These are phyloP conservation scores for Diplodia scrobiculata DNA, from an alignment of 2,329 filamentous ascomycete genomes.

Conservation along the genomic window DNA sequence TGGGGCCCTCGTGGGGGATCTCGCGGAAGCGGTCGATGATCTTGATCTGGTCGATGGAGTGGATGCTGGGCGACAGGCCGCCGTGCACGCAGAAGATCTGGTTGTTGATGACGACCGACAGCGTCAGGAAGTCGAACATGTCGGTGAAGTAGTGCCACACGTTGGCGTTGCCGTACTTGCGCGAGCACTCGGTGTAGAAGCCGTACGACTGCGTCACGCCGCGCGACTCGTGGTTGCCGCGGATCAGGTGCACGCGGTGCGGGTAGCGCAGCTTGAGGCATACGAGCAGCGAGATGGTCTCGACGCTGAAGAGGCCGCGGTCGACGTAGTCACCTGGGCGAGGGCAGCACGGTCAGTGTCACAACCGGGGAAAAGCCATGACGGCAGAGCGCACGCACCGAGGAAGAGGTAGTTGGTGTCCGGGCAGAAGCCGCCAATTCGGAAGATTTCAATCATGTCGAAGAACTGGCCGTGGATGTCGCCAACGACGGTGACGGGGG, in stretches of 20 bases:
- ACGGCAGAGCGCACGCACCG: conserved; percentile 56
- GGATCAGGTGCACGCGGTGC: conserved; percentile 90
- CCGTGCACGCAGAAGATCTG: conserved; percentile 99
- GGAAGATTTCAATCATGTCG: conserved; percentile 98
- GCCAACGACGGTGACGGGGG: conserved; percentile 94
- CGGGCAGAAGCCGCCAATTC: conserved; percentile 94
- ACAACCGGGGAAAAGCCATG: neutral
- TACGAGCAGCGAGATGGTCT: conserved; percentile 96
- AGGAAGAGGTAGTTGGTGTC: conserved; percentile 98
- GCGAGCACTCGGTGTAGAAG: conserved; percentile 96
- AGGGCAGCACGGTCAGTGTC: neutral
- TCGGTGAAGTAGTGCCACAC: conserved; percentile 99
- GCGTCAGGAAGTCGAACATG: conserved; percentile 98
- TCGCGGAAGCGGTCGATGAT: conserved; percentile 99
- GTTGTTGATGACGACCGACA: conserved; percentile 97
- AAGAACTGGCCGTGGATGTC: conserved; percentile 99
- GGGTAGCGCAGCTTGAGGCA: conserved; percentile 97
- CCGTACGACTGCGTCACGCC: conserved; percentile 98
- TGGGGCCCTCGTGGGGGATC: conserved; percentile 96
- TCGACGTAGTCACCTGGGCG: conserved; percentile 91
- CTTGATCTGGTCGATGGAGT: conserved; percentile 99
- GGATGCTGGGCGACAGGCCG: conserved; percentile 71
- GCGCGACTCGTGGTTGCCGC: conserved; percentile 95
- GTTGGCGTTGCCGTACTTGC: conserved; percentile 97
- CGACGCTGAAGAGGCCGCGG: conserved; percentile 96